Percentiles rank a stretch among this genome's conserved stretches.
Conservation (phyloP, 805 yeast genomes). For the Osmozyma mogii region DNA sequence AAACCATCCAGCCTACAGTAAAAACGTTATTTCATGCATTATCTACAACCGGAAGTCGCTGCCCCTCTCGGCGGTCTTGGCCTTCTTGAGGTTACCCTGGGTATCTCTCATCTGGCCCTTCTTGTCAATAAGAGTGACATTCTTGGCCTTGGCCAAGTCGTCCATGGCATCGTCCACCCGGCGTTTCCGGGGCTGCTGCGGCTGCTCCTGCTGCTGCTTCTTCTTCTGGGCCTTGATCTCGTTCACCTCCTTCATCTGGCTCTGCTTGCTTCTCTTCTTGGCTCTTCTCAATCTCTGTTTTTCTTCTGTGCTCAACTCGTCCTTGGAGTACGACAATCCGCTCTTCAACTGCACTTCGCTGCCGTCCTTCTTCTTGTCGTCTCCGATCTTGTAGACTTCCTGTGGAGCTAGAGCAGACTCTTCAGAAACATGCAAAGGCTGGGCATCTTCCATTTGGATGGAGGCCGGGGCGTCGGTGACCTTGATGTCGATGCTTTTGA, state of each 20-base stretch:
- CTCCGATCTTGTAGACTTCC: slow-evolving; percentile 64
- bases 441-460: slow-evolving; percentile 91
- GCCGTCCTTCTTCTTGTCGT: slow-evolving; percentile 26
- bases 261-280: slow-evolving; percentile 70
- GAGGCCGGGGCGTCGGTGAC: slow-evolving; percentile 60
- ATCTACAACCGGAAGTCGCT: slow-evolving; percentile 18
- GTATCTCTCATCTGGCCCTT: slow-evolving; percentile 71
- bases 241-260: slow-evolving; percentile 34
- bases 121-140: slow-evolving; percentile 69
- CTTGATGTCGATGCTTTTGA: slow-evolving; percentile 67
- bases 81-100: slow-evolving; percentile 55
- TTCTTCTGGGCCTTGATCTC: slow-evolving; percentile 20
- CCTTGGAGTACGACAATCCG: slow-evolving; percentile 74
- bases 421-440: slow-evolving; percentile 73
- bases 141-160: slow-evolving; percentile 63
- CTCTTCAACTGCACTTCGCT: slow-evolving; percentile 61
- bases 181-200: slow-evolving; percentile 31
- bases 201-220: slow-evolving; percentile 18
- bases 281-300: slow-evolving; percentile 83
- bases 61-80: slow-evolving; percentile 22
- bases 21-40: too few species aligned
- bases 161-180: slow-evolving; percentile 59
- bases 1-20: too few species aligned
- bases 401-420: slow-evolving; percentile 87
- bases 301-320: slow-evolving; percentile 77